Base-by-base conservation (phyloP, 805 yeast species). In the Groenewaldozyma salmanticensis region DNA sequence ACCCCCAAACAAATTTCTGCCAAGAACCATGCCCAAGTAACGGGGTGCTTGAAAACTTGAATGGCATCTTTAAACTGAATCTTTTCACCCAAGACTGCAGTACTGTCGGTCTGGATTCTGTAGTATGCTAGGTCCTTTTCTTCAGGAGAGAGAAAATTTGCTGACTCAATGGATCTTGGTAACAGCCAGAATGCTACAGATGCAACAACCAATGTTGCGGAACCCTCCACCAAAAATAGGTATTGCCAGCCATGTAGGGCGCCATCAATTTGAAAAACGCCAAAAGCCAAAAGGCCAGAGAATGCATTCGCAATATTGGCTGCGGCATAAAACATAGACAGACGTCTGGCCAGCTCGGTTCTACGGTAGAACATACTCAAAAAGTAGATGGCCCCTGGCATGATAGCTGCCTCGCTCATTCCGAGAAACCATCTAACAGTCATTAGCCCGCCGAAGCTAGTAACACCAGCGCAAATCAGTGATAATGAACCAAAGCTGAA, bases 281-380 rank as follows among this genome's bases (percentile, higher is more conserved):
- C 78, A 49, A 55, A 65, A 1, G 72, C 66, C 57, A 75, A 48
- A 54, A 76, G 55, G 11, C 81, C 81, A 33, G 79, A 77, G 56
- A 76, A 74, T 1, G 77, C 77, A 36, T 75, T 70, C 5, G 78
- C 69, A 31, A 75, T 52, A 43, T 74, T 71, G 6, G 79, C 71
- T 21, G 75, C 69, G 27, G 71, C 62, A 52, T 73, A 73, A 35
- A 75, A 65, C 41, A 66, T 64, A 4, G 75, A 67, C 45, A 70
- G 59, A 36, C 79, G 59, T 20, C 64, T 58, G 3, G 74, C 74
- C 44, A 70, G 64, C 49, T 74, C 77, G 37, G 62, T 59, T 43
- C 71, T 62, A 37, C 71, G 65, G 48, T 72, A 73, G 37, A 70
- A 63, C 42, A 70, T 61, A 1, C 75, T 67, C 18, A 72, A 50